A percentile compares a stretch with the other conserved stretches of the same genome.
phyloP scores from a whole-genome alignment of 208 protist genomes.

The Leptomonas pyrrhocoris region DNA sequence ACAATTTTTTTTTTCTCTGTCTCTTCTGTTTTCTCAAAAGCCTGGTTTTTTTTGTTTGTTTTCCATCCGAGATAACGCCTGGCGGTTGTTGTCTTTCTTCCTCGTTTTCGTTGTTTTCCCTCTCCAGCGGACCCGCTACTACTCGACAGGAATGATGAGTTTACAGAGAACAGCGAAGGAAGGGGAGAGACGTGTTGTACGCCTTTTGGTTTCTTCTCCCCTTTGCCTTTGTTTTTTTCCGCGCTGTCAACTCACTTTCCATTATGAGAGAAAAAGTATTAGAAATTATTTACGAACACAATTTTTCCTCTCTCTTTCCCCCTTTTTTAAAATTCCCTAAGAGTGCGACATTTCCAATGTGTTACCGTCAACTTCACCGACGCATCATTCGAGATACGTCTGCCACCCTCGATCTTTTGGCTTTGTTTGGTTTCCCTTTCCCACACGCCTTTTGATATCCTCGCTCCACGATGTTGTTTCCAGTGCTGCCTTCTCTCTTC shows the following conservation, averaged over 20 bases:
- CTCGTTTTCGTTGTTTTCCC: not conserved
- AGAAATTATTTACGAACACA: not conserved
- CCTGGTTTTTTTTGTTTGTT: not conserved
- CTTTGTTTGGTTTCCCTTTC: not conserved
- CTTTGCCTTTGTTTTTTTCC: constrained; percentile 13
- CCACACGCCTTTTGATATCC: constrained; percentile 7
- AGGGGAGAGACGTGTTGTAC: not conserved
- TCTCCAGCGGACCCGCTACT: not conserved
- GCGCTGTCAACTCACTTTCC: not conserved
- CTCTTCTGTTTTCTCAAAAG: constrained; percentile 5
- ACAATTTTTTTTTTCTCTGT: not conserved
- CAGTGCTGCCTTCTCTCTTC: not conserved
- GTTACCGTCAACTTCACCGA: constrained; percentile 3
- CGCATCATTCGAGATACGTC: not conserved
- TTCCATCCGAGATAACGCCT: not conserved
- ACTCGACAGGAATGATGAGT: not conserved
- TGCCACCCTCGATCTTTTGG: not conserved
- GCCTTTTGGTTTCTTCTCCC: not conserved
- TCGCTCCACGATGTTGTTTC: constrained; percentile 4
- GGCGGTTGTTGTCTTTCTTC: no score
- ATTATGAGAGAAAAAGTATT: not conserved
- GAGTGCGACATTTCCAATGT: no score
- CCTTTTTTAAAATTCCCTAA: not conserved
- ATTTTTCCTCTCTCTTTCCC: no score
- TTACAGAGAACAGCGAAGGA: not conserved